Evolutionary conservation across 257 asterid species (phyloP).

Genomic region (Rhazya stricta): DNA sequence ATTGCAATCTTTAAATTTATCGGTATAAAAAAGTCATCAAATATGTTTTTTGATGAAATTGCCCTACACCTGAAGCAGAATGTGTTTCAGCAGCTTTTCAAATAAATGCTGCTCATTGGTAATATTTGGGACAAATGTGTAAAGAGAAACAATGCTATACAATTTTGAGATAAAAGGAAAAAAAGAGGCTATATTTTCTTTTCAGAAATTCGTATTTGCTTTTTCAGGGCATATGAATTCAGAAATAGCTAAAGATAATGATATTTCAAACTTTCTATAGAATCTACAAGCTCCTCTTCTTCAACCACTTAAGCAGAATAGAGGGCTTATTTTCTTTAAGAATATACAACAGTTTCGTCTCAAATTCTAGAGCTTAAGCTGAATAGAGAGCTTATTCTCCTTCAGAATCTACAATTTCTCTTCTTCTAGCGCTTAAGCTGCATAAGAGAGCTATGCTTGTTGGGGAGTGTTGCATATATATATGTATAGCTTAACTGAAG

Average conservation of each 20-base stretch:
- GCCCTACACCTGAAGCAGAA: neutral
- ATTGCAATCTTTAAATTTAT: neutral
- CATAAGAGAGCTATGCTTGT: neutral
- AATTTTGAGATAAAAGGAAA: neutral
- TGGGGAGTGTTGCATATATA: neutral
- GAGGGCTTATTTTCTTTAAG: neutral
- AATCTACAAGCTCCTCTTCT: too few species aligned
- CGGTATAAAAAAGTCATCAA: too few species aligned
- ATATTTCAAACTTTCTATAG: neutral
- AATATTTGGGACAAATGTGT: neutral
- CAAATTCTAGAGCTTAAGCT: neutral
- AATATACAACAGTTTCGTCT: neutral
- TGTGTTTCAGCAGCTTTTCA: neutral
- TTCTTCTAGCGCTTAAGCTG: neutral
- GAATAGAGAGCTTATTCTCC: neutral
- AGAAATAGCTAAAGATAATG: neutral
- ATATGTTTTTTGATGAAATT: neutral
- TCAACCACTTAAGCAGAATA: too few species aligned
- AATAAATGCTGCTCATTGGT: neutral
- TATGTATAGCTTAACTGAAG: constrained; percentile 5
- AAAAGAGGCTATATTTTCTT: neutral
- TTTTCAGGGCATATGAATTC: neutral
- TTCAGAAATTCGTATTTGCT: neutral
- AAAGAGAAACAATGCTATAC: neutral
- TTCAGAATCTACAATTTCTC: neutral